Conservation (phyloP, 768 basidiomycete species). For the Dentipellis fragilis region DNA sequence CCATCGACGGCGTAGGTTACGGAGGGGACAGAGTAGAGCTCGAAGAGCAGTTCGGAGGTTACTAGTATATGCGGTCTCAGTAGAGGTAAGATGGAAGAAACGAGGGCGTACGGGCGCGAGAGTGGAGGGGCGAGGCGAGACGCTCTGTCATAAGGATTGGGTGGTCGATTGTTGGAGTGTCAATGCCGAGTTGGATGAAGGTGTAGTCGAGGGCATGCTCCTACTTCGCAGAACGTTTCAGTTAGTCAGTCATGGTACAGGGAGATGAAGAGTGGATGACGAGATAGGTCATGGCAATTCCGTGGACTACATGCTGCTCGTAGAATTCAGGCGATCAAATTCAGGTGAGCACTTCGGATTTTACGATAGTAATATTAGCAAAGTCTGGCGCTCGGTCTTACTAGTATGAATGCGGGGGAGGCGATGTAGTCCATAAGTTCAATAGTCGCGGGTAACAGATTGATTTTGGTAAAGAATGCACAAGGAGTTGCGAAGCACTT, state of each 20-base stretch:
- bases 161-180: constrained; percentile 66
- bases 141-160: constrained; percentile 93
- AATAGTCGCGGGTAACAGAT: no score
- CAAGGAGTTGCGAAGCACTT: no score
- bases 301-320: no score
- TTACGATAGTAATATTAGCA: no score
- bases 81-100: neutral
- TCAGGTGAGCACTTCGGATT: no score
- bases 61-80: constrained; percentile 33
- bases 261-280: neutral
- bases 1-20: constrained; percentile 85
- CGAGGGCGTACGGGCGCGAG: constrained; percentile 59
- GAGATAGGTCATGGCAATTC: no score
- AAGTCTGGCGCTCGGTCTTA: no score
- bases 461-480: no score
- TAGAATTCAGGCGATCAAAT: no score
- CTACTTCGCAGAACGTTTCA: constrained; percentile 30
- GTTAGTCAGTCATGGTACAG: constrained; percentile 1
- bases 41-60: constrained; percentile 94
- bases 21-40: constrained; percentile 79
- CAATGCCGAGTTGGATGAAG: constrained; percentile 79
- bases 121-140: constrained; percentile 80
- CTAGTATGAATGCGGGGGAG: no score
- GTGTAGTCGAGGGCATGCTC: constrained; percentile 92
- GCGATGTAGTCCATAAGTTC: no score